These are phyloP conservation scores for Anthostomella pinea DNA, from an alignment of 2,329 filamentous ascomycete species.

Conservation along the genomic window DNA sequence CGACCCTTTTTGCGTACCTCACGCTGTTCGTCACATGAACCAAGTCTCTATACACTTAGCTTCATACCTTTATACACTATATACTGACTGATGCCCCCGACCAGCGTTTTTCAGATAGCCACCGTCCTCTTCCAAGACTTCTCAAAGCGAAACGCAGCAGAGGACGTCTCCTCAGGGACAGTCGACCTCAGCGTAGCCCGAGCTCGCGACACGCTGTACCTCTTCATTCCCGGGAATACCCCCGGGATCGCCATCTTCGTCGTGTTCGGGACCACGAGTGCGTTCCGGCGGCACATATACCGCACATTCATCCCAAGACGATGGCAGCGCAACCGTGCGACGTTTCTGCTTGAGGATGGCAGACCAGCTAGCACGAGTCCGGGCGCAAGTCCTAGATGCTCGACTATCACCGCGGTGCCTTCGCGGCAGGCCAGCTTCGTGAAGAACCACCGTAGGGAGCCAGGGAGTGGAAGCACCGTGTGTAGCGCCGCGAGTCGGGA, in stretches of 20 bases:
- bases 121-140: constrained; percentile 11
- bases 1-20: no score
- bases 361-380: no score
- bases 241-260: constrained; percentile 21
- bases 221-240: constrained; percentile 22
- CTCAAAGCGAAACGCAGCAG: constrained; percentile 6
- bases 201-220: constrained; percentile 12
- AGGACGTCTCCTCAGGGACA: constrained; percentile 6
- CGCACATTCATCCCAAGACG: constrained; percentile 10
- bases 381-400: no score
- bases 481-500: no score
- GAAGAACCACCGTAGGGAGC: no score
- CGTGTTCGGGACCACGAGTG: constrained; percentile 23
- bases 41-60: no score
- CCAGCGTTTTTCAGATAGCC: constrained; percentile 11
- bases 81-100: neutral
- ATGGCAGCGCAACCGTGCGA: no score
- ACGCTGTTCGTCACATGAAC: no score
- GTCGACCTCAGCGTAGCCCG: constrained; percentile 18
- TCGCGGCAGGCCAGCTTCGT: no score
- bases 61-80: neutral
- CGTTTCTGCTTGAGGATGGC: no score
- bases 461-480: no score
- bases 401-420: no score
- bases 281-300: constrained; percentile 19